Conservation (phyloP, 768 basidiomycete species). For the Cystobasidium onofrii region DNA sequence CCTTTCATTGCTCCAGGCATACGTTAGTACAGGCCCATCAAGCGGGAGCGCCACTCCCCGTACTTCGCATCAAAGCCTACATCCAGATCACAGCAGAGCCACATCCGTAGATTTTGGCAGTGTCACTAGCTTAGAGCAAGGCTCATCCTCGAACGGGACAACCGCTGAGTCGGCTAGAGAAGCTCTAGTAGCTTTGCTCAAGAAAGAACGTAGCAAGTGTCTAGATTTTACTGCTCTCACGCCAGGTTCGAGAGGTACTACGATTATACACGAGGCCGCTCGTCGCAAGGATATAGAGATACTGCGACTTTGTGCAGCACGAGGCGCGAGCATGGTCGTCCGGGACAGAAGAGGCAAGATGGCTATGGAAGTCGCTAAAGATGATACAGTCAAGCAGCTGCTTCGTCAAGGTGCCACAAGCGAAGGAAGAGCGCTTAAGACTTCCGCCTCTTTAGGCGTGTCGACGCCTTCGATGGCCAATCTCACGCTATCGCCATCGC, state of each 20-base stretch:
- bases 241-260: conserved; percentile 57
- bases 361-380: conserved; percentile 63
- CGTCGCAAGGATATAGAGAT: conserved; percentile 67
- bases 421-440: conserved; percentile 30
- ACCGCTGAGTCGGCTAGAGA: conserved; percentile 4
- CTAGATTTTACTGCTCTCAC: conserved; percentile 55
- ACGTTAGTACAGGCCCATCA: conserved; percentile 33
- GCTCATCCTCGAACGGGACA: not conserved
- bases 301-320: conserved; percentile 72
- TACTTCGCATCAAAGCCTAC: not conserved
- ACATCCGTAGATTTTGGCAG: not conserved
- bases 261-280: conserved; percentile 80
- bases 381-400: conserved; percentile 67
- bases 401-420: conserved; percentile 61
- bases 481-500: not conserved
- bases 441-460: conserved; percentile 17
- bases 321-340: conserved; percentile 82
- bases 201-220: conserved; percentile 11
- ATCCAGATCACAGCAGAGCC: not conserved
- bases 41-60: conserved; percentile 21
- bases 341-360: conserved; percentile 65
- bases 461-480: conserved; percentile 12
- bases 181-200: not conserved
- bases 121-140: not conserved
- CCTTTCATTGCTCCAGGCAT: conserved; percentile 37